Conservation (phyloP, 108 stramenopile species). For the Cylindrotheca closterium region DNA sequence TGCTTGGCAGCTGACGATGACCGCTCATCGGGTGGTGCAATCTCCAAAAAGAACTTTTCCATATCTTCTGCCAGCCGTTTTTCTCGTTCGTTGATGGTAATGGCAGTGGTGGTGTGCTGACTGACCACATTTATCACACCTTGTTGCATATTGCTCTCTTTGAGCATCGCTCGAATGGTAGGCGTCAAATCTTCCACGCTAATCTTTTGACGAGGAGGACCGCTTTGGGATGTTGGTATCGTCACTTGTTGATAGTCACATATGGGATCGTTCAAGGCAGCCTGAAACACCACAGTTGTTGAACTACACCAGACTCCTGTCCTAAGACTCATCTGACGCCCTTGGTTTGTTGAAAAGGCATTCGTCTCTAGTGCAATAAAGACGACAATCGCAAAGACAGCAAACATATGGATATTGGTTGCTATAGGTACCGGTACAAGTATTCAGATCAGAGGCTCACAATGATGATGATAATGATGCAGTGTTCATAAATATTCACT, state of each 20-base stretch:
- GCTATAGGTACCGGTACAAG: not conserved
- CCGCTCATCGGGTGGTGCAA: constrained; percentile 84
- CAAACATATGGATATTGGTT: too few species aligned
- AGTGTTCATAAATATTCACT: too few species aligned
- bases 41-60: constrained; percentile 45
- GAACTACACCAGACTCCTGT: too few species aligned
- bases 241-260: constrained; percentile 55
- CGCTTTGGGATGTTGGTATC: constrained; percentile 35
- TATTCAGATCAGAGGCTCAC: not conserved
- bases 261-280: constrained; percentile 37
- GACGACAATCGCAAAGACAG: not conserved
- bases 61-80: constrained; percentile 72
- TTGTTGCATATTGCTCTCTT: constrained; percentile 56
- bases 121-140: constrained; percentile 72
- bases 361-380: not conserved
- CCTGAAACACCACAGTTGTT: not conserved
- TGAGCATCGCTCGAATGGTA: constrained; percentile 39
- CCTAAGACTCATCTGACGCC: not conserved
- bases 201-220: constrained; percentile 68
- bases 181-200: constrained; percentile 86
- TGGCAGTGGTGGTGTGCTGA: constrained; percentile 84
- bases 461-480: not conserved
- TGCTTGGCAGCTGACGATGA: constrained; percentile 24
- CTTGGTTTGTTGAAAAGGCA: not conserved
- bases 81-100: constrained; percentile 88